phyloP scores from a whole-genome alignment of 2,329 filamentous ascomycete species.

The Phialophora tarda region DNA sequence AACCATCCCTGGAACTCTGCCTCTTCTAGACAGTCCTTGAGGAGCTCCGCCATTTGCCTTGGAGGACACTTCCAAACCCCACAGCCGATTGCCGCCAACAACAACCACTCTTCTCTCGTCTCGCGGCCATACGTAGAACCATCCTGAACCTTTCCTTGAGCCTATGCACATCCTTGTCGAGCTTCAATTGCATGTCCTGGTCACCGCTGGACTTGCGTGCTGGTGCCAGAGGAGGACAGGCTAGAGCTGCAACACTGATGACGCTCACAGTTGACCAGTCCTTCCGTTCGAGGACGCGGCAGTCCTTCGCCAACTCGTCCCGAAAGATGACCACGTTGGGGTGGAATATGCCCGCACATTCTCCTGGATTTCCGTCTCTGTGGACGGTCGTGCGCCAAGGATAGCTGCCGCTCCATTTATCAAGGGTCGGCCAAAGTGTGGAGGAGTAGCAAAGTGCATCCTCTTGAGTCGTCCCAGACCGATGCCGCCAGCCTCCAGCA shows the following conservation, averaged over 20 bases:
- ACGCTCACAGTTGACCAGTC: conserved; percentile 15
- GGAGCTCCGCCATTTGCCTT: conserved; percentile 17
- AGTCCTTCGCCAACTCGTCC: conserved; percentile 17
- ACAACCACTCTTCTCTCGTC: conserved; percentile 18
- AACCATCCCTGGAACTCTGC: conserved; percentile 22
- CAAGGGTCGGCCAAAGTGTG: conserved; percentile 20
- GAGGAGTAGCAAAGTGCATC: conserved; percentile 25
- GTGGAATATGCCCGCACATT: conserved; percentile 21
- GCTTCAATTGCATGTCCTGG: conserved; percentile 10
- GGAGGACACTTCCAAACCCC: conserved; percentile 27
- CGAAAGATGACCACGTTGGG: conserved; percentile 21
- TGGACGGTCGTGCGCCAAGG: conserved; percentile 17
- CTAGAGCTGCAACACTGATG: conserved; percentile 19
- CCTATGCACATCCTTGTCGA: conserved; percentile 19
- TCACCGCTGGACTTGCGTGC: background rate
- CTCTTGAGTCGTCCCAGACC: conserved; percentile 21
- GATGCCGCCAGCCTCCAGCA: conserved; percentile 25
- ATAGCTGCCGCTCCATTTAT: conserved; percentile 13
- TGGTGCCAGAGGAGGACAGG: conserved; percentile 13
- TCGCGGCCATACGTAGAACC: conserved; percentile 16
- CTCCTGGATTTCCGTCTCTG: conserved; percentile 5
- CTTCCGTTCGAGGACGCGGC: conserved; percentile 11
- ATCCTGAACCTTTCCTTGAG: conserved; percentile 22
- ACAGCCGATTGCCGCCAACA: conserved; percentile 23
- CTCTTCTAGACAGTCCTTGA: conserved; percentile 22